A percentile compares a stretch with the other conserved stretches of the same genome.
phyloP scores from a whole-genome alignment of 208 protist genomes.

The Wallacemonas rigidus region DNA sequence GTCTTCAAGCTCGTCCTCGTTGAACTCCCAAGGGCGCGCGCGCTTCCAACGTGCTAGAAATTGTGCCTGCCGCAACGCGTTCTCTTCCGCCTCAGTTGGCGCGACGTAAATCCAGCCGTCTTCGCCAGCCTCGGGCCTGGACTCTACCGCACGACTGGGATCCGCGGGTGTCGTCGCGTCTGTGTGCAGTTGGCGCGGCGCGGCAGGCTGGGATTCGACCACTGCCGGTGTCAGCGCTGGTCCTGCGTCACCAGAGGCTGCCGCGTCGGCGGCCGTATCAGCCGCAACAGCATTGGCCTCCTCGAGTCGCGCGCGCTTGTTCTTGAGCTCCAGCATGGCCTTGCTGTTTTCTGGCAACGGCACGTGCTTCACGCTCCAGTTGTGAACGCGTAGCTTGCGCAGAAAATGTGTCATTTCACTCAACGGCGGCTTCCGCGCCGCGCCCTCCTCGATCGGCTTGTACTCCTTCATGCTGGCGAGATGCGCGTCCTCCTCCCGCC shows the following conservation, averaged over 20 bases:
- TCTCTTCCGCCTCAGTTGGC: constrained; percentile 33
- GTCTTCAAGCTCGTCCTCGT: constrained; percentile 14
- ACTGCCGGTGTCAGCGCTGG: too few relatives aligned
- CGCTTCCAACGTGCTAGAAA: constrained; percentile 41
- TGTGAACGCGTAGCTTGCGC: constrained; percentile 76
- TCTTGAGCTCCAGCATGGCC: constrained; percentile 36
- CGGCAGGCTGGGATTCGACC: too few relatives aligned
- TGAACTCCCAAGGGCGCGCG: constrained; percentile 45
- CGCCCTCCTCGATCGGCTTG: constrained; percentile 23
- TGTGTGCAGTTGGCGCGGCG: too few relatives aligned
- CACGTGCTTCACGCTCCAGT: constrained; percentile 60
- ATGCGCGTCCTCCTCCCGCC: constrained; percentile 58
- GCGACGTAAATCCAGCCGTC: constrained; percentile 81
- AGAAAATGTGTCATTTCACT: constrained; percentile 82
- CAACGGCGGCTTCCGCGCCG: constrained; percentile 18
- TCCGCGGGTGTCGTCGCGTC: too few relatives aligned
- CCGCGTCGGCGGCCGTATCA: not conserved
- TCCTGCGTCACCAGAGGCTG: too few relatives aligned
- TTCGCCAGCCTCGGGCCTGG: constrained; percentile 31
- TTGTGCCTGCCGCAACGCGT: constrained; percentile 34
- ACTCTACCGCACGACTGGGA: not conserved
- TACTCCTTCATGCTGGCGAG: constrained; percentile 61
- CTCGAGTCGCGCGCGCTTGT: constrained; percentile 24
- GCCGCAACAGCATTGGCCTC: not conserved
- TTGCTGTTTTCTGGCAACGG: constrained; percentile 35